These are phyloP conservation scores for Taphrina communis DNA, from an alignment of 1,139 yeast genomes.

Conservation along the genomic window DNA sequence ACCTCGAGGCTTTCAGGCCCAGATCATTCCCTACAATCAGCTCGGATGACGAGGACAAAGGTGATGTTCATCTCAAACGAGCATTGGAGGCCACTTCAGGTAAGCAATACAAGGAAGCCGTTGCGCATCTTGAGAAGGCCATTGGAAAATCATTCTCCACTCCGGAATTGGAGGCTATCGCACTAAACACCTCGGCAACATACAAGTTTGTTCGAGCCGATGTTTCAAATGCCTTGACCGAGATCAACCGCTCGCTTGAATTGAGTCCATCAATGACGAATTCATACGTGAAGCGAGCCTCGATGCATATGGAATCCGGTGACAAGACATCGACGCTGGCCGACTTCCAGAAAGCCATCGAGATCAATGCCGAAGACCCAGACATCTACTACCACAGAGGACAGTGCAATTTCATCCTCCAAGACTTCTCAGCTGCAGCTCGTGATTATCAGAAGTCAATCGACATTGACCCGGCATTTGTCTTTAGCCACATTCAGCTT, in stretches of 20 bases:
- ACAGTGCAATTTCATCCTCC: conserved; percentile 83
- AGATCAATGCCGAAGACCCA: conserved; percentile 71
- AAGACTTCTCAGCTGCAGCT: conserved; percentile 75
- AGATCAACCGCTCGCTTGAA: conserved; percentile 67
- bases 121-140: conserved; percentile 70
- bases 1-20: conserved; percentile 73
- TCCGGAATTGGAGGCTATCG: conserved; percentile 57
- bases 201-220: conserved; percentile 83
- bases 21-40: conserved; percentile 52
- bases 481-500: conserved; percentile 85
- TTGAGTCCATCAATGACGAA: conserved; percentile 74
- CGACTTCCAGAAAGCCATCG: conserved; percentile 76
- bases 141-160: conserved; percentile 52
- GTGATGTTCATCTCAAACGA: conserved; percentile 64
- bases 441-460: conserved; percentile 77
- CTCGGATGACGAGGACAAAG: conserved; percentile 63
- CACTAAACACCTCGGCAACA: conserved; percentile 82
- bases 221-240: conserved; percentile 64
- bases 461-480: conserved; percentile 73
- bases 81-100: conserved; percentile 69
- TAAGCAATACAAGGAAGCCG: conserved; percentile 78
- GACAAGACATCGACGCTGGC: conserved; percentile 64
- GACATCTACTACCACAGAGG: conserved; percentile 94
- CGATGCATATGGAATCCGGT: conserved; percentile 78
- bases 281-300: conserved; percentile 81